phyloP scores from a whole-genome alignment of 2,329 filamentous ascomycete species.

The Chaetomiaceae sp. region DNA sequence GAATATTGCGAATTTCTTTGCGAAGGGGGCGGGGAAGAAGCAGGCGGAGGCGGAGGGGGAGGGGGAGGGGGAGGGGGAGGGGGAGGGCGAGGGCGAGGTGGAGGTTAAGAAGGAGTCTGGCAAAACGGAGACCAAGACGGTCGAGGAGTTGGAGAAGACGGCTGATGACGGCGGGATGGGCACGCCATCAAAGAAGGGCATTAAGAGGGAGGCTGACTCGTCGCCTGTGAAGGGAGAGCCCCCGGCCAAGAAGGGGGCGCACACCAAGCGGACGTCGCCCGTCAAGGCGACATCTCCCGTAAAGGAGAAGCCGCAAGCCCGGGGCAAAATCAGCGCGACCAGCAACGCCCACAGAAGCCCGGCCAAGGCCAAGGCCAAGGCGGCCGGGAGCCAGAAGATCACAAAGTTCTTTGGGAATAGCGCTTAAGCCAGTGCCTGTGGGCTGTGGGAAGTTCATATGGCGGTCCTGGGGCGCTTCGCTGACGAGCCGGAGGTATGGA shows the following conservation, averaged over 20 bases:
- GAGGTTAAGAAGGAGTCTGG: background rate
- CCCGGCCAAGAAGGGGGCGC: slow-evolving; percentile 24
- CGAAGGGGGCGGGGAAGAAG: slow-evolving; percentile 41
- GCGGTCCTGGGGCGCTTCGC: too few species aligned
- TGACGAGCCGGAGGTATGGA: too few species aligned
- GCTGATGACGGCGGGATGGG: slow-evolving; percentile 29
- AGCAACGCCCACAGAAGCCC: slow-evolving; percentile 42
- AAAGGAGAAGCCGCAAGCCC: slow-evolving; percentile 18
- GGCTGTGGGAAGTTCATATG: background rate
- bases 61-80: slow-evolving; percentile 35
- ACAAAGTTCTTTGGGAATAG: slow-evolving; percentile 45
- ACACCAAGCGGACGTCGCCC: slow-evolving; percentile 13
- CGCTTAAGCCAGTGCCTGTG: slow-evolving; percentile 31
- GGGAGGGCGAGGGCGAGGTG: slow-evolving; percentile 22
- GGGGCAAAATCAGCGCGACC: slow-evolving; percentile 23
- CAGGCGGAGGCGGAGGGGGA: slow-evolving; percentile 31
- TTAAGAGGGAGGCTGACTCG: slow-evolving; percentile 22
- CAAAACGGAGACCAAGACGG: slow-evolving; percentile 22
- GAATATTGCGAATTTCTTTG: slow-evolving; percentile 93
- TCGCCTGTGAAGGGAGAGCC: slow-evolving; percentile 20
- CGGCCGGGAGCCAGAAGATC: slow-evolving; percentile 41
- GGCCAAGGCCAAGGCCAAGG: slow-evolving; percentile 26
- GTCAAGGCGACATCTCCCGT: slow-evolving; percentile 19
- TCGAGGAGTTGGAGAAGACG: slow-evolving; percentile 19
- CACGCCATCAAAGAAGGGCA: slow-evolving; percentile 9